Conservation (phyloP, 1,139 yeast species). For the Citeromyces siamensis region DNA sequence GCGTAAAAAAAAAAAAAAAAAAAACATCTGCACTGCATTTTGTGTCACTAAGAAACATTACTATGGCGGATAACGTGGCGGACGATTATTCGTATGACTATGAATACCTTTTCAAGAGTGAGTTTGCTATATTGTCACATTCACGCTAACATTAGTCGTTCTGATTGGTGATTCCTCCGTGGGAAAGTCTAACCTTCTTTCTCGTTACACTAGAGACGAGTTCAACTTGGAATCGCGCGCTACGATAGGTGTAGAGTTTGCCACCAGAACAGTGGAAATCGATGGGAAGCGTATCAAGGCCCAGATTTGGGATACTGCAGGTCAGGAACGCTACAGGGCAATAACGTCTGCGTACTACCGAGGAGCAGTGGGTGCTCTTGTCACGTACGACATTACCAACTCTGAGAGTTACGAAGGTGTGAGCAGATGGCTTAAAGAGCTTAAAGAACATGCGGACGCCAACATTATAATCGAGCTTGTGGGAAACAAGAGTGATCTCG, state of each 20-base stretch:
- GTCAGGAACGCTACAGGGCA: slow-evolving; percentile 97
- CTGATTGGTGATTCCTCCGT: slow-evolving; percentile 97
- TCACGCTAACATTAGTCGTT: slow-evolving; percentile 34
- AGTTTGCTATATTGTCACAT: slow-evolving; percentile 13
- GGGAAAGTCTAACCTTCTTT: slow-evolving; percentile 88
- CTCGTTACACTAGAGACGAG: slow-evolving; percentile 91
- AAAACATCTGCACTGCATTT: slow-evolving; percentile 2
- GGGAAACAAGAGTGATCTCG: slow-evolving; percentile 93
- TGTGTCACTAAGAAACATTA: slow-evolving; percentile 3
- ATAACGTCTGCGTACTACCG: slow-evolving; percentile 95
- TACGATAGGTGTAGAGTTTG: slow-evolving; percentile 97
- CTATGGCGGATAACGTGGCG: slow-evolving; percentile 17
- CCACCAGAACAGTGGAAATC: slow-evolving; percentile 88
- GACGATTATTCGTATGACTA: slow-evolving; percentile 87
- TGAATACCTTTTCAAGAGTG: slow-evolving; percentile 85
- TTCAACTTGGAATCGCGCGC: slow-evolving; percentile 90
- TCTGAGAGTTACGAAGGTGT: slow-evolving; percentile 90
- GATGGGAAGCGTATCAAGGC: slow-evolving; percentile 95
- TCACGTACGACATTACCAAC: slow-evolving; percentile 91
- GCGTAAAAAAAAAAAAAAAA: no score
- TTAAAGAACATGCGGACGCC: slow-evolving; percentile 94
- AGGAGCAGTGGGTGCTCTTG: slow-evolving; percentile 96
- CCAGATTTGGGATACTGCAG: slow-evolving; percentile 99
- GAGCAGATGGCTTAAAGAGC: slow-evolving; percentile 88
- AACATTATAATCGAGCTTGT: slow-evolving; percentile 94